Percentiles rank a stretch among this genome's conserved stretches.
phyloP scores from a whole-genome alignment of 176 grass and related monocot species.

The Avena atlantica region DNA sequence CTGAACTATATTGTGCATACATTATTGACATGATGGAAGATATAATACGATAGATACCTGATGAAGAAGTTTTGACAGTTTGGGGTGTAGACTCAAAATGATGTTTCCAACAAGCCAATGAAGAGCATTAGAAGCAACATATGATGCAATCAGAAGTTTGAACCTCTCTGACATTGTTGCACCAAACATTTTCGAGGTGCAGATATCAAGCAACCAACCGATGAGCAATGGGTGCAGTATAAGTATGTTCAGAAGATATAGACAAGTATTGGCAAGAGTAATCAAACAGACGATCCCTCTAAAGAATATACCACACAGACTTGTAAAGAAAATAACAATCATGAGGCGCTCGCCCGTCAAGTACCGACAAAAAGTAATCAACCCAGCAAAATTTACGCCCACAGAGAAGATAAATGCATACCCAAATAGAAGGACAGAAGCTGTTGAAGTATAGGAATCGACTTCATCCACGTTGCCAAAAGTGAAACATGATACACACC shows the following conservation, averaged over 20 bases:
- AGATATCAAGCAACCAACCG: slow-evolving; percentile 52
- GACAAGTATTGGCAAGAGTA: slow-evolving; percentile 35
- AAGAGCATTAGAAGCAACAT: slow-evolving; percentile 45
- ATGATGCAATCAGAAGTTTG: slow-evolving; percentile 35
- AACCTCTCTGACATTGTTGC: slow-evolving; percentile 38
- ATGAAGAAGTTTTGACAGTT: slow-evolving; percentile 24
- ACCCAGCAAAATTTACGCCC: slow-evolving; percentile 20
- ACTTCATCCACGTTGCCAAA: slow-evolving; percentile 26
- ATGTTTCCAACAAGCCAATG: slow-evolving; percentile 43
- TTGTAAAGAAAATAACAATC: slow-evolving; percentile 14
- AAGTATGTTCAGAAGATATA: slow-evolving; percentile 13
- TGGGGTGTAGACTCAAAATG: slow-evolving; percentile 3
- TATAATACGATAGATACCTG: slow-evolving; percentile 23
- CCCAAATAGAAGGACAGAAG: slow-evolving; percentile 36
- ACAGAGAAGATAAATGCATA: slow-evolving; percentile 22
- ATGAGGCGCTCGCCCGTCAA: slow-evolving; percentile 23
- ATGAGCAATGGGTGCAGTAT: slow-evolving; percentile 40
- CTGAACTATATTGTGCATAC: not conserved
- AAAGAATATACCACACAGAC: slow-evolving; percentile 37
- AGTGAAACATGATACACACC: not conserved
- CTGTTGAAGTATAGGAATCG: slow-evolving; percentile 18
- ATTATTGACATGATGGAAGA: slow-evolving; percentile 4
- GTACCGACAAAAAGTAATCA: slow-evolving; percentile 28
- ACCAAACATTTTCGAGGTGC: slow-evolving; percentile 48
- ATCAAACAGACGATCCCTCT: slow-evolving; percentile 19